phyloP scores from a whole-genome alignment of 352 stramenopile species.

The Pythium monospermum region DNA sequence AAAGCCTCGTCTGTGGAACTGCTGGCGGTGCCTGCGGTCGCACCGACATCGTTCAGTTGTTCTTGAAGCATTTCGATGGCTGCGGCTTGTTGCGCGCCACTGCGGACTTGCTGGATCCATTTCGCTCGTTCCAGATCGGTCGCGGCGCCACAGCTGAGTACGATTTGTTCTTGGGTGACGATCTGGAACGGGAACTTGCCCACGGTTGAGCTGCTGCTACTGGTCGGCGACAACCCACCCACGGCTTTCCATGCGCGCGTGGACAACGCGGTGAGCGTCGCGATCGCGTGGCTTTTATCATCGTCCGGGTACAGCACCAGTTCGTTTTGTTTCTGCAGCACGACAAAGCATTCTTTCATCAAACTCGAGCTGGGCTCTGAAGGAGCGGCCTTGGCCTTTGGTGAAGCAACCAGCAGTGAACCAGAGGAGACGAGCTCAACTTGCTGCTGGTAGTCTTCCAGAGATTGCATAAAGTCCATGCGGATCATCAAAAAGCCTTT shows the following conservation, averaged over 20 bases:
- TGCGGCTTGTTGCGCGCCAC: constrained; percentile 37
- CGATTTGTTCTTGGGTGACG: constrained; percentile 57
- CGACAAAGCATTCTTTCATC: constrained; percentile 43
- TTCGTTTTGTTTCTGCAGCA: constrained; percentile 46
- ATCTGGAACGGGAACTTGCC: constrained; percentile 59
- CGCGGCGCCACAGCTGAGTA: constrained; percentile 54
- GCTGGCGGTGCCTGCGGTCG: neutral
- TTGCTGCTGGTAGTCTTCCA: constrained; percentile 14
- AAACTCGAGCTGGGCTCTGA: neutral
- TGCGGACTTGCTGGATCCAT: constrained; percentile 66
- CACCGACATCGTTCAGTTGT: constrained; percentile 30
- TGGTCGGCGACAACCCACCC: constrained; percentile 6
- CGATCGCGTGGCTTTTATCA: constrained; percentile 18
- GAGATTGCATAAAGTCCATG: constrained; percentile 15
- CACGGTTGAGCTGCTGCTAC: constrained; percentile 5
- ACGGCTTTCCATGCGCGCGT: constrained; percentile 38
- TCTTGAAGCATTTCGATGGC: constrained; percentile 55
- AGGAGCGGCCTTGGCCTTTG: neutral
- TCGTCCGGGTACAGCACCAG: constrained; percentile 35
- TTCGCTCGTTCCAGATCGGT: constrained; percentile 51
- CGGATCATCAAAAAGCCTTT: constrained; percentile 18
- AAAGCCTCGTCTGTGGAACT: neutral
- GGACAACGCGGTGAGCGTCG: constrained; percentile 36
- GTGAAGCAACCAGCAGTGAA: neutral
- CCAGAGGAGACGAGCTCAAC: neutral